Conservation (phyloP, 139 green algal genomes). For the Chlorella sp. region DNA sequence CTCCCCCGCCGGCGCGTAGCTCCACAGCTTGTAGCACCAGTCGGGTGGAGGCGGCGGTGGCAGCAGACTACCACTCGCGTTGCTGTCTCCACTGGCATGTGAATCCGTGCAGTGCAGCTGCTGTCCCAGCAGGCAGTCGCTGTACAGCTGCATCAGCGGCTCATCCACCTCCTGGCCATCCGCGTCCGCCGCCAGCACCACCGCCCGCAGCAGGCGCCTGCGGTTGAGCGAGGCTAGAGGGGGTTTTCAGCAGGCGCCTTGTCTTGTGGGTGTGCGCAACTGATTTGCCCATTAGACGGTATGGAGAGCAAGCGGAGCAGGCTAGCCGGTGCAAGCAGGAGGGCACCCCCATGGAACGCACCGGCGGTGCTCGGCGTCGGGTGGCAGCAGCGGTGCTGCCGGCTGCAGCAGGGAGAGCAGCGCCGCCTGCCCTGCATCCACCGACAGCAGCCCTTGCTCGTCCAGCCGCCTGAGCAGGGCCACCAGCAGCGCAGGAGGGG, state of each 20-base stretch:
- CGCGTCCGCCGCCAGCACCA: constrained; percentile 37
- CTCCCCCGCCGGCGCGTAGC: background rate
- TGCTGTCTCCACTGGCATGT: background rate
- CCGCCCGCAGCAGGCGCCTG: constrained; percentile 31
- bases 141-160: constrained; percentile 30
- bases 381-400: background rate
- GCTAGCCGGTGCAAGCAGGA: too few relatives aligned
- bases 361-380: constrained; percentile 10
- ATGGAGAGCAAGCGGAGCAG: background rate
- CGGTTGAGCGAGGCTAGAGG: background rate
- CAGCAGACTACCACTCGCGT: background rate
- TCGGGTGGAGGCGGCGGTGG: background rate
- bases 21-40: constrained; percentile 38
- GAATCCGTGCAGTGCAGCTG: background rate
- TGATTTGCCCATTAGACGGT: background rate
- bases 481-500: background rate
- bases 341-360: background rate
- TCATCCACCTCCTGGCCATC: constrained; percentile 25
- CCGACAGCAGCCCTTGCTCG: background rate
- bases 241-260: background rate
- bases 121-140: constrained; percentile 7
- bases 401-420: constrained; percentile 7
- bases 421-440: background rate
- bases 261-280: background rate
- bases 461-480: background rate